A percentile compares a stretch with the other conserved stretches of the same genome.
Conservation (phyloP, 192 early-diverging fungal genomes). For the Coemansia sp. region DNA sequence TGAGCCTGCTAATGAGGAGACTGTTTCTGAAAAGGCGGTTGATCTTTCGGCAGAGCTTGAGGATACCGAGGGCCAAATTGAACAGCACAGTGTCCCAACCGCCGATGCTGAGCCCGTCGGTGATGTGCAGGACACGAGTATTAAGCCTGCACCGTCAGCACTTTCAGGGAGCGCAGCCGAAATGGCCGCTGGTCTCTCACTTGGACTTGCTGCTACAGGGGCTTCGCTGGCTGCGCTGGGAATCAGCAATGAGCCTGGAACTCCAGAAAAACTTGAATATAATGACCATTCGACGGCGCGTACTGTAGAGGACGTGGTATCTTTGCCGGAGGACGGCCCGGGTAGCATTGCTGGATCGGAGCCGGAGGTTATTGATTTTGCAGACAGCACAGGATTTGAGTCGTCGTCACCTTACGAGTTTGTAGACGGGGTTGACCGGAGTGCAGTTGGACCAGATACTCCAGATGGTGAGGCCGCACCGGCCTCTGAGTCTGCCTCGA, state of each 20-base stretch:
- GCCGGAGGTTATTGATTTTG: slow-evolving; percentile 14
- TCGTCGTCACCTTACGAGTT: slow-evolving; percentile 26
- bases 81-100: not conserved
- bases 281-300: not conserved
- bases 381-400: slow-evolving; percentile 11
- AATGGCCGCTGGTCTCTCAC: slow-evolving; percentile 17
- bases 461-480: slow-evolving; percentile 6
- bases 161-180: slow-evolving; percentile 7
- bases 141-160: not conserved
- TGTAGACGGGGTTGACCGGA: slow-evolving; percentile 6
- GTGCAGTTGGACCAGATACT: slow-evolving; percentile 1
- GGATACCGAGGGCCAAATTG: not conserved
- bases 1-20: not conserved
- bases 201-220: slow-evolving; percentile 18
- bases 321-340: not conserved
- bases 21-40: not conserved
- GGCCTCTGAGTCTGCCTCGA: not conserved
- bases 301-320: not conserved
- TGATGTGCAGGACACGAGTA: slow-evolving; percentile 12
- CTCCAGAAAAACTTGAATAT: not conserved
- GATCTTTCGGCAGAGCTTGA: not conserved
- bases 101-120: not conserved
- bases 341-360: slow-evolving; percentile 14
- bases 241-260: not conserved
- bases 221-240: slow-evolving; percentile 12